Evolutionary conservation across 1,284 basidiomycete species (phyloP), one percentile per base, ranked within the genome.

Genomic region (Cryptococcus neoformans): DNA sequence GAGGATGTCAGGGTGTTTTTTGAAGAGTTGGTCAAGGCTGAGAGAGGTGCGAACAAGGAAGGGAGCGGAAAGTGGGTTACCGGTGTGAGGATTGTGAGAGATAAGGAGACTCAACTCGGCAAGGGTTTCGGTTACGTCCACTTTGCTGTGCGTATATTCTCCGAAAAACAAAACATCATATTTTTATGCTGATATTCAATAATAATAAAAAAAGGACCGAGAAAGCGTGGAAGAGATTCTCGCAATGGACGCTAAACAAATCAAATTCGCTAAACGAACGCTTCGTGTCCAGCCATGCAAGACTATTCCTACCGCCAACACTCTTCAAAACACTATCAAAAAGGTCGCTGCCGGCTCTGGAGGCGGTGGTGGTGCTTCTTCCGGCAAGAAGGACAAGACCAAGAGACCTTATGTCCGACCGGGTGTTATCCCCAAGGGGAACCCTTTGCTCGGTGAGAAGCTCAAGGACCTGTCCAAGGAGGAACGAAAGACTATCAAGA

Each of bases 81-180:
- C 6, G 84, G 84, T 35, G 92, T 98, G 8, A 84, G 95, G 38
- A 85, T 98, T 59, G 83, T 99, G 47, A 84, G 92, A 47, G 95
- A 99, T 77, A 85, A 85, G 65, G 92, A 92, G 56, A 96, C 92
- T 0, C 93, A 94, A 66, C 83, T 98, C 39, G 95, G 95, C n/a
- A 98, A 97, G 79, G 95, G 95, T 1, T 95, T 99, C 72, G 94
- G 88, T 9, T 98, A 98, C 73, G 87, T 98, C 8, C 87, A 92
- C 65, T 92, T 98, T 65, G 73, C 81, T 53, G 93, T 92, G 73
- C 68, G 87, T 83, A 49, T 10, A 16, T 10, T 21, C 17, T n/a
- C 34, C 34, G 14, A 16, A 28, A 14, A 28, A 8, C 3, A 3
- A 41, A 12, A 5, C 3, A 21, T 21, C 34, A 35, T 17, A 35